Evolutionary conservation across 768 basidiomycete species (phyloP), one percentile per base, ranked within the genome.

Genomic region (Trametes sanguinea): DNA sequence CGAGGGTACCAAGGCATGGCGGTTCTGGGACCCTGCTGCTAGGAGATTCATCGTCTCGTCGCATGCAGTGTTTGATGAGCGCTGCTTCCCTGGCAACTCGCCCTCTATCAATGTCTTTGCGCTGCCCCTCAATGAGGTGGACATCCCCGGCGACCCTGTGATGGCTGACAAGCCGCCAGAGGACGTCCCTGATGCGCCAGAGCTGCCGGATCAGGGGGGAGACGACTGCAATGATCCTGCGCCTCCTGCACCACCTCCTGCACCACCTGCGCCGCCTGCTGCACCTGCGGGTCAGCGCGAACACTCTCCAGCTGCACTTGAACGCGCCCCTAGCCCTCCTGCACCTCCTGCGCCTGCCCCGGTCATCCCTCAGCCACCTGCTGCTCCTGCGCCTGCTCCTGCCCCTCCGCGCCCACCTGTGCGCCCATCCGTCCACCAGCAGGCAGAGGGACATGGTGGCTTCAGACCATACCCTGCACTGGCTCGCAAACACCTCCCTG

Each of bases 21-120:
- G 45, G 9, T 60, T 60, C 32, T 60, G 59, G 59, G 59, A 60
- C 44, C 59, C 59, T 60, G 59, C 52, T 53, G 59, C 60, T 17
- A 54, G 33, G 60, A 61, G 48, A 35, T 61, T 51, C 54, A 48
- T 55, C 54, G 55, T 55, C 39, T 55, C 47, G n/a, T 55, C 40
- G 32, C 60, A 61, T 55, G 60, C 47, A n/a, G 60, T 61, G 27
- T 61, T 61, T 44, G 54, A 61, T 27, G 40, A 61, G 46, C 47
- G n/a, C 54, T 51, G 54, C 35, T 37, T 37, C 35, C 35, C 35
- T 6, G 35, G 11, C 6, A 37, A 37, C 35, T 37, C 35, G 11
- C 35, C 35, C 35, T 37, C 35, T 11, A 37, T 37, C 35, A 37
- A 61, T 13, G 43, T 61, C 8, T 48, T 61, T 47, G 52, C 33